Base-by-base conservation (phyloP, 495 filamentous ascomycete species). In the Podospora australis region DNA sequence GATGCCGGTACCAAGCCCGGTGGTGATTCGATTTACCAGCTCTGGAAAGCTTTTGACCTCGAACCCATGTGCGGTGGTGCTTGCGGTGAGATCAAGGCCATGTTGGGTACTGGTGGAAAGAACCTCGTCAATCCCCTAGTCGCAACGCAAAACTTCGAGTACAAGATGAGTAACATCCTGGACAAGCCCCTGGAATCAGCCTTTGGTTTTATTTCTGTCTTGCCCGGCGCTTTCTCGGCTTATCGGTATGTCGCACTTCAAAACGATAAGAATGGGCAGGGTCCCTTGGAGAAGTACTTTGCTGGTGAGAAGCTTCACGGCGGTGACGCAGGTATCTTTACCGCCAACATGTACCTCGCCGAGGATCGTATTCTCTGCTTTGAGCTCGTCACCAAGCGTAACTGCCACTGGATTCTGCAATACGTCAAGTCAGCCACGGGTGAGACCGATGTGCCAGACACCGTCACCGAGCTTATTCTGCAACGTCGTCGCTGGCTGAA, bases 291-390 rank as follows among this genome's bases (percentile, higher is more conserved):
- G 63, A 91, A 95, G 65, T 99, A 99, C 64, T 99, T 97, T 69
- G 80, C 87, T 26, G 94, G 94, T 54, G 94, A 99, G 69, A 97
- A 91, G 69, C 87, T 99, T 75, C 92, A 99, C 63, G 94, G 92
- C 62, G 73, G 67, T 44, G 90, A 92, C 55, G 94, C 94, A 3
- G 94, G 90, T 64, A 94, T 97, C 56, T 97, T 99, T 74, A 95
- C 89, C 8, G 90, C 94, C 53, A 99, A 99, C 66, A 99, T 99
- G 94, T 99, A 99, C 62, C 79, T 99, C 48, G 94, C 94, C 32
- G 94, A 99, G 66, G 94, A 99, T 79, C 88, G 94, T 70, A 99
- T 99, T 59, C 81, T 99, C 28, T 99, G 94, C 67, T 99, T 96
- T 71, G 94, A 99, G 69, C 86, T 99, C 34, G 94, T 99, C 40